Percentiles rank a stretch among this genome's conserved stretches.
Conservation (phyloP, 1,284 basidiomycete species). For the Anthracocystis panici-leucophaei region DNA sequence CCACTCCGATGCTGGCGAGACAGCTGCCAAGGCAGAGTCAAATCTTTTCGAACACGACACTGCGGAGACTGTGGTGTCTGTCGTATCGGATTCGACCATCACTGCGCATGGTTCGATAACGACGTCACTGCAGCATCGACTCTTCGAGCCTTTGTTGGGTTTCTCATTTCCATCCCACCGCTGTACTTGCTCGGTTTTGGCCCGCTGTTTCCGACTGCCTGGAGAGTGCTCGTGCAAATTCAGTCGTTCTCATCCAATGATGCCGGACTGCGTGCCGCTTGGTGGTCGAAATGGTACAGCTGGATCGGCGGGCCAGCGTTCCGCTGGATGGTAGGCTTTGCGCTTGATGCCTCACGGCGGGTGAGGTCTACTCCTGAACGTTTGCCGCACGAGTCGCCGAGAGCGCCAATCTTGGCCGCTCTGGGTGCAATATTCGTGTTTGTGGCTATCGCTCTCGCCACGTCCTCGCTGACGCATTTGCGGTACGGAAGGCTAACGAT, state of each 20-base stretch:
- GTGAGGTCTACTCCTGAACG: neutral
- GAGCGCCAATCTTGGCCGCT: conserved; percentile 11
- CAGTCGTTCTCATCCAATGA: conserved; percentile 6
- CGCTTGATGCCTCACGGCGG: conserved; percentile 8
- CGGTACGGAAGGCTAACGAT: conserved; percentile 20
- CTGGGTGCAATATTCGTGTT: conserved; percentile 22
- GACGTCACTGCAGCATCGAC: conserved; percentile 36
- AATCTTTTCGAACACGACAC: conserved; percentile 31
- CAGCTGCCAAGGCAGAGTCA: conserved; percentile 27
- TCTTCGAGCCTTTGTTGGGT: conserved; percentile 20
- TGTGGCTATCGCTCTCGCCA: conserved; percentile 21
- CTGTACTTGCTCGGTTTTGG: conserved; percentile 19
- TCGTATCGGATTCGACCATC: conserved; percentile 48
- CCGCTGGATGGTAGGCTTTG: conserved; percentile 31
- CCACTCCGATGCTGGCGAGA: conserved; percentile 36
- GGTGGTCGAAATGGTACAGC: conserved; percentile 39
- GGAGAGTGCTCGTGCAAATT: conserved; percentile 8
- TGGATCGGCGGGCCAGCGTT: conserved; percentile 44
- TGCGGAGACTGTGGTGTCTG: conserved; percentile 50
- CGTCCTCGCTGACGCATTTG: conserved; percentile 15
- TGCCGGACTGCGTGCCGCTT: neutral
- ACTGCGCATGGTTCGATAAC: conserved; percentile 57
- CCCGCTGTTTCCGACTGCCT: conserved; percentile 24
- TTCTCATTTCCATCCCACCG: conserved; percentile 32
- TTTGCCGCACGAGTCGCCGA: conserved; percentile 11